A percentile compares a stretch with the other conserved stretches of the same genome.
phyloP scores from a whole-genome alignment of 192 early-diverging fungal genomes.

The Spizellomyces sp. region DNA sequence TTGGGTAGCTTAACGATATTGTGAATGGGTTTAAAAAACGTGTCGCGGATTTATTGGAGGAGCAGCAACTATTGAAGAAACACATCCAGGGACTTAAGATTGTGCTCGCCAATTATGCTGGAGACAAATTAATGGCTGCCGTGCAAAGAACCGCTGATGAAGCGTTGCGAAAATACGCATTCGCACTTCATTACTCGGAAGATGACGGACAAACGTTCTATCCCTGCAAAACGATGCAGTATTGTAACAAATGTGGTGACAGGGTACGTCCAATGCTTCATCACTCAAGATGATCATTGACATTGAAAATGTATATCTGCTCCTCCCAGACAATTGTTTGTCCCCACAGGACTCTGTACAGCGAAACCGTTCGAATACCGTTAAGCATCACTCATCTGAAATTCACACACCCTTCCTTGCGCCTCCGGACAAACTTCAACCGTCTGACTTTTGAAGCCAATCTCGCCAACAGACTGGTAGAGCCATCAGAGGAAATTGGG shows the following conservation, averaged over 20 bases:
- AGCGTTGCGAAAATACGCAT: constrained; percentile 37
- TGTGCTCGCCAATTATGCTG: constrained; percentile 22
- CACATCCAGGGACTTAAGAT: constrained; percentile 36
- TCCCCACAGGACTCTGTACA: constrained; percentile 39
- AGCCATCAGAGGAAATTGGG: constrained; percentile 24
- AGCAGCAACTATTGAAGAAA: constrained; percentile 38
- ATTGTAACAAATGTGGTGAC: constrained; percentile 53
- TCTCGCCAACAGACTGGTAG: constrained; percentile 4
- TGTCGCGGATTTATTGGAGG: constrained; percentile 41
- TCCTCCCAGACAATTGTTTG: constrained; percentile 43
- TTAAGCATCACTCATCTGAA: constrained; percentile 35
- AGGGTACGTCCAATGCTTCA: constrained; percentile 25
- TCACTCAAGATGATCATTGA: background rate
- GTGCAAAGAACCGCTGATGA: constrained; percentile 39
- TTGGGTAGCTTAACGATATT: constrained; percentile 40
- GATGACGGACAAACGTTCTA: constrained; percentile 40
- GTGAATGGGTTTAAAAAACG: constrained; percentile 36
- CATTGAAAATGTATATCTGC: background rate
- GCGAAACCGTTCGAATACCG: constrained; percentile 26
- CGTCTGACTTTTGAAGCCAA: constrained; percentile 18
- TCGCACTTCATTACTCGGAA: constrained; percentile 39
- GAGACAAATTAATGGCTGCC: constrained; percentile 22
- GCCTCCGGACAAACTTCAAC: constrained; percentile 36
- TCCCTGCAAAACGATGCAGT: constrained; percentile 25
- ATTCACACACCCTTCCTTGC: constrained; percentile 40